Conservation (phyloP, 805 yeast species). For the Kockiozyma suomiensis region DNA sequence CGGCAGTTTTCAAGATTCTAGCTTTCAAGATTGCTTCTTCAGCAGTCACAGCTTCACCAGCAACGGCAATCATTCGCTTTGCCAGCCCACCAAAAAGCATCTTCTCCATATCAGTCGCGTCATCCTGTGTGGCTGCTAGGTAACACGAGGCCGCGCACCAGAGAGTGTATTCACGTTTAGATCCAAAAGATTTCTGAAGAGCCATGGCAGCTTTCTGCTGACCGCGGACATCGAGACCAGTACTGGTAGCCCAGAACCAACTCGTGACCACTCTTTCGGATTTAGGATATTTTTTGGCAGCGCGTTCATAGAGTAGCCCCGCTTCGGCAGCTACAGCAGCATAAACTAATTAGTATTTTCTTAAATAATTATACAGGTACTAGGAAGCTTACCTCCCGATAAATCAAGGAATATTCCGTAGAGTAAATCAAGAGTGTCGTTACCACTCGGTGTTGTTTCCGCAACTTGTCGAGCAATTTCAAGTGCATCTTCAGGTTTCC, state of each 20-base stretch:
- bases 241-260: slow-evolving; percentile 33
- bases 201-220: slow-evolving; percentile 34
- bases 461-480: slow-evolving; percentile 19
- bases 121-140: slow-evolving; percentile 38
- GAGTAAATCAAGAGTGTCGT: slow-evolving; percentile 24
- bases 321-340: slow-evolving; percentile 23
- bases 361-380: no score
- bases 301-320: slow-evolving; percentile 23
- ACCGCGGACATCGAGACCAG: slow-evolving; percentile 32
- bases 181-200: slow-evolving; percentile 24
- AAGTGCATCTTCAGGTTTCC: slow-evolving; percentile 25
- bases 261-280: slow-evolving; percentile 19
- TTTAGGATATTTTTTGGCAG: slow-evolving; percentile 28
- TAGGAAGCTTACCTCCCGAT: slow-evolving; percentile 21
- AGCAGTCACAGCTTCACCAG: slow-evolving; percentile 55
- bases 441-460: slow-evolving; percentile 17
- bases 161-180: slow-evolving; percentile 19
- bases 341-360: neutral
- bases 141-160: slow-evolving; percentile 27
- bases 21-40: slow-evolving; percentile 70
- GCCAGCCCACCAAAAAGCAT: slow-evolving; percentile 64
- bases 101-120: slow-evolving; percentile 50
- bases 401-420: slow-evolving; percentile 26
- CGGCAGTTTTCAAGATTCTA: slow-evolving; percentile 45
- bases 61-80: slow-evolving; percentile 54